These are phyloP conservation scores for Pythium myriotylum DNA, from an alignment of 352 stramenopile genomes.

Conservation along the genomic window DNA sequence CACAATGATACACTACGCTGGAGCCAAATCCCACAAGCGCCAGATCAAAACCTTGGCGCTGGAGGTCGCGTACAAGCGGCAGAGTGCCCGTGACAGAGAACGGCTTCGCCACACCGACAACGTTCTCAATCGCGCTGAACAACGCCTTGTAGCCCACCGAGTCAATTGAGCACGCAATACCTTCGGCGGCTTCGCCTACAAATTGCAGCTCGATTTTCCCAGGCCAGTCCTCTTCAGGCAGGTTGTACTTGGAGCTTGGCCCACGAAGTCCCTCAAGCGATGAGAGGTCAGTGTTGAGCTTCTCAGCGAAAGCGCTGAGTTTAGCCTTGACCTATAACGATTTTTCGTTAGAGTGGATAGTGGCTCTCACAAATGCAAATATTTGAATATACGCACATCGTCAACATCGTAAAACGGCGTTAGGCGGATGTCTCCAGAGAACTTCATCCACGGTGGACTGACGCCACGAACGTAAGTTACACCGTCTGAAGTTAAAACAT, in stretches of 20 bases:
- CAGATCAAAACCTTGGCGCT: slow-evolving; percentile 68
- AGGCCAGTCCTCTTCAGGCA: slow-evolving; percentile 73
- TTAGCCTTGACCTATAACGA: slow-evolving; percentile 55
- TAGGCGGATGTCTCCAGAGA: slow-evolving; percentile 91
- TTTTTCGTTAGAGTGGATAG: no score
- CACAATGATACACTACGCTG: slow-evolving; percentile 85
- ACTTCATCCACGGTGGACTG: slow-evolving; percentile 88
- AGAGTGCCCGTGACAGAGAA: slow-evolving; percentile 90
- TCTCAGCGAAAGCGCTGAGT: slow-evolving; percentile 75
- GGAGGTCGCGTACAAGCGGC: slow-evolving; percentile 70
- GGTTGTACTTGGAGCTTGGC: slow-evolving; percentile 89
- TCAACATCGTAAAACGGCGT: slow-evolving; percentile 93
- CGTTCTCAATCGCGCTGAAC: slow-evolving; percentile 60
- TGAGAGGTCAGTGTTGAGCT: slow-evolving; percentile 83
- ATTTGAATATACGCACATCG: slow-evolving; percentile 53
- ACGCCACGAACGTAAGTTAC: no score
- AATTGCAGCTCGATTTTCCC: slow-evolving; percentile 89
- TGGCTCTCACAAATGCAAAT: no score
- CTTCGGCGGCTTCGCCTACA: slow-evolving; percentile 71
- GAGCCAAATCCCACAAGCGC: slow-evolving; percentile 72
- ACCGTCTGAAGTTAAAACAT: no score
- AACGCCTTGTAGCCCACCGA: slow-evolving; percentile 88
- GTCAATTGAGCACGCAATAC: slow-evolving; percentile 90
- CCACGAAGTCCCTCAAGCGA: slow-evolving; percentile 79
- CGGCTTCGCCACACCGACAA: slow-evolving; percentile 76